These are phyloP conservation scores for Bertia moriformis DNA, from an alignment of 2,329 filamentous ascomycete genomes.

Conservation along the genomic window DNA sequence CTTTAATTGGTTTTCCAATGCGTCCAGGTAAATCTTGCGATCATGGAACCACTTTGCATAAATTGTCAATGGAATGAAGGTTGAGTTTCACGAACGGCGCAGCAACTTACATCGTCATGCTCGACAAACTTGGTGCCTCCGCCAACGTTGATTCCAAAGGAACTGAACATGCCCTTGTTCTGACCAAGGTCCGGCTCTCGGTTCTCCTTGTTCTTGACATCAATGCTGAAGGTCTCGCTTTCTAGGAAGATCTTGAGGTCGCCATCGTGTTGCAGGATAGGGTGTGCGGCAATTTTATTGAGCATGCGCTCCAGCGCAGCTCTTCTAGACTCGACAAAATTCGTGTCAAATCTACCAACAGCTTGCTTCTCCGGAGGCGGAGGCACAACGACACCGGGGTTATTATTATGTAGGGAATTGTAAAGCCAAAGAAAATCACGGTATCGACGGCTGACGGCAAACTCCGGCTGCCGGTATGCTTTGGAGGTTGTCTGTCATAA, in stretches of 20 bases:
- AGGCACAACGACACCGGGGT: constrained; percentile 85
- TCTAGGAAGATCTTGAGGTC: constrained; percentile 95
- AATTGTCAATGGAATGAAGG: too few relatives aligned
- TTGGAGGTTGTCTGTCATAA: constrained; percentile 70
- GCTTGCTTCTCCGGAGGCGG: constrained; percentile 97
- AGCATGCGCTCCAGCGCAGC: constrained; percentile 93
- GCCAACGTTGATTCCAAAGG: constrained; percentile 65
- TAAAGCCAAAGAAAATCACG: constrained; percentile 97
- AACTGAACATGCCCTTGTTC: constrained; percentile 85
- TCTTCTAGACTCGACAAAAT: constrained; percentile 86
- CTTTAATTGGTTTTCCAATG: constrained; percentile 80
- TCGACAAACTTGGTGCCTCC: constrained; percentile 81
- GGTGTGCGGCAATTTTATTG: constrained; percentile 84
- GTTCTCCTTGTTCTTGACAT: constrained; percentile 94
- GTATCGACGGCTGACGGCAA: constrained; percentile 85
- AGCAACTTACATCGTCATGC: constrained; percentile 69
- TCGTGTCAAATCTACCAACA: constrained; percentile 85
- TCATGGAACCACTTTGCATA: constrained; percentile 92
- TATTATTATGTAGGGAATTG: constrained; percentile 83
- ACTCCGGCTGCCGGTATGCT: constrained; percentile 82
- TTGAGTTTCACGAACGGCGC: too few relatives aligned
- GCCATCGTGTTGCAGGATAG: constrained; percentile 78
- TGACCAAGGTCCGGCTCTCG: constrained; percentile 74
- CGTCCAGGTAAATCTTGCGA: constrained; percentile 84
- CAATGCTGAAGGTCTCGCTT: constrained; percentile 87